Conservation (phyloP, 2,329 filamentous ascomycete genomes). For the Graphiopsis chlorocephala region DNA sequence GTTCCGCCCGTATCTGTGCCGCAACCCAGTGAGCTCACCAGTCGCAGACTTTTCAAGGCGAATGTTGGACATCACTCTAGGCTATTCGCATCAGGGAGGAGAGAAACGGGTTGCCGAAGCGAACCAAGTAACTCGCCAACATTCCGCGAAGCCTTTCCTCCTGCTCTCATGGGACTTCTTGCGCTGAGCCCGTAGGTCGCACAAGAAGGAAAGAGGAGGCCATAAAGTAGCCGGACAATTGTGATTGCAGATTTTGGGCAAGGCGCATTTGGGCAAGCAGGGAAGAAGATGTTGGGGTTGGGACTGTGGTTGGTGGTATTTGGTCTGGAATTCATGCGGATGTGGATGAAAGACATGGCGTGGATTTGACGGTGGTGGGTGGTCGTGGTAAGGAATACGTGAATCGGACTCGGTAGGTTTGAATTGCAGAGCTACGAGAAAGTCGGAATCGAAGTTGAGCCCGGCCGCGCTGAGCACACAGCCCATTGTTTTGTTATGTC, state of each 20-base stretch:
- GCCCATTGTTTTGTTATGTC: slow-evolving; percentile 8
- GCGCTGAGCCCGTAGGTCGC: neutral
- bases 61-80: slow-evolving; percentile 24
- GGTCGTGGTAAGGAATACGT: neutral
- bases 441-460: slow-evolving; percentile 12
- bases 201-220: slow-evolving; percentile 31
- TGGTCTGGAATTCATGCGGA: neutral
- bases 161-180: slow-evolving; percentile 27
- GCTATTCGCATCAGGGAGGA: slow-evolving; percentile 32
- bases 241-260: neutral
- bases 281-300: neutral
- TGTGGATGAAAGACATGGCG: neutral
- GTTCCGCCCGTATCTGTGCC: slow-evolving; percentile 69
- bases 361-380: neutral
- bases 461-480: slow-evolving; percentile 9
- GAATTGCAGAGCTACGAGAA: slow-evolving; percentile 16
- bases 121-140: slow-evolving; percentile 30
- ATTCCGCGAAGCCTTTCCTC: slow-evolving; percentile 31
- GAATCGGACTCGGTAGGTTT: slow-evolving; percentile 15
- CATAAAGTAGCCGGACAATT: slow-evolving; percentile 10
- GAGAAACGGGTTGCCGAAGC: slow-evolving; percentile 37
- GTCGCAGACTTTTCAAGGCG: slow-evolving; percentile 60
- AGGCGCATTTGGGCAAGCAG: neutral
- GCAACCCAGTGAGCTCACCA: slow-evolving; percentile 55
- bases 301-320: neutral